Evolutionary conservation across 2,329 filamentous ascomycete genomes (phyloP), one percentile per base, ranked within the genome.

Genomic region (Nigrospora osmanthi): DNA sequence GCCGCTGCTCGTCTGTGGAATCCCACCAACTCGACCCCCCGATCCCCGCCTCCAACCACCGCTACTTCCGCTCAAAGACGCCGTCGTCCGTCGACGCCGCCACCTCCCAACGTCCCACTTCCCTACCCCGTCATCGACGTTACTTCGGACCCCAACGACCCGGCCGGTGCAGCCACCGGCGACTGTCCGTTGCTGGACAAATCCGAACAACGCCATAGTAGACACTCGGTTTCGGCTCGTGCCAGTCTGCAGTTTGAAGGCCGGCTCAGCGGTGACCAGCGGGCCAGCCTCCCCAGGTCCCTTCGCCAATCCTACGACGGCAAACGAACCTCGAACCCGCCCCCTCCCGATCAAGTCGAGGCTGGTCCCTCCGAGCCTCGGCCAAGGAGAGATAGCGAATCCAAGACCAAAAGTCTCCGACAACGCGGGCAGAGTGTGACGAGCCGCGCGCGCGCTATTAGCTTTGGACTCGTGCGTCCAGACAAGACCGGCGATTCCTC

Each of bases 1-100:
- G 66, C 69, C 5, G 66, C 73, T 17, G 70, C 71, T 38, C 73
- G 75, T 33, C 73, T 80, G 51, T 80, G 77, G 77, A 80, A 80
- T 54, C 77, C 77, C 19, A 74, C 74, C 47, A 80, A 80, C 57
- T 80, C 75, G 23, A 80, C 76, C 3, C 76, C 75, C 38, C 68
- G 75, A 47, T 42, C 50, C 32, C 52, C 58, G 11, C 38, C 44
- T 38, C 30, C 43, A 17, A 10, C 50, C 53, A 38, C 47, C 54
- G 36, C 28, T 17, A 42, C 46, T 36, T 54, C 47, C 30, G 49
- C 48, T n/a, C 42, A 54, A 37, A 64, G 68, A 45, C 65, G 59
- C 48, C 71, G 75, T 45, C 73, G 73, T 23, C 69, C 69, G 14
- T 80, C 76, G 13, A 73, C 73, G 14, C 76, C 77, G 14, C 72